Evolutionary conservation across 306 rosid species (phyloP), one percentile per base, ranked within the genome.

Genomic region (Citrullus mucosospermus): DNA sequence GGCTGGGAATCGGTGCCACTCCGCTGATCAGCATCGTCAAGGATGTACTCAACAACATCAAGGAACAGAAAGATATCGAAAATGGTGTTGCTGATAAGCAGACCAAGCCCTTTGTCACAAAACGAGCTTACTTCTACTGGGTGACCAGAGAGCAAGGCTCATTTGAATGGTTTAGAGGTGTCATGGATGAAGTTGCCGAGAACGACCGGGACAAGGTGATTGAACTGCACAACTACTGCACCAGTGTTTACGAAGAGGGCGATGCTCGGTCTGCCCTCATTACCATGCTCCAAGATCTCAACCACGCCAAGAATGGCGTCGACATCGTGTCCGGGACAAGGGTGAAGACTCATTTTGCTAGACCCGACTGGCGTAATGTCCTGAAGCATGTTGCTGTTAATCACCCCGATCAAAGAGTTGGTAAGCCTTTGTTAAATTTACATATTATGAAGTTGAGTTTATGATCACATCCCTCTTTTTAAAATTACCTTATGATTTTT

Each of bases 61-160:
- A 90, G 80, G 88, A 88, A 22, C 91, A 82, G 15, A 73, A 90
- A 46, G 96, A 87, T 30, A 13, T 83, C 17, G 93, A 90, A 79
- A 86, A 87, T 61, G 96, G 89, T 18, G 44, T 8, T 6, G 32
- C 44, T 11, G 88, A 88, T 53, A 85, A 77, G 79, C 81, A 88
- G 0, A 4, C 87, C 58, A 90, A 83, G 39, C 84, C 89, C 22
- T 92, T 93, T 25, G 94, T 87, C 16, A 90, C 96, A 10, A 87
- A 84, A n/a, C 75, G 94, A 22, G 98, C 91, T 18, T 92, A 93
- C 78, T 93, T 93, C 80, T 93, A 93, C 46, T 92, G 98, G 98
- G 93, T 93, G 4, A 93, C 98, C 6, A 85, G 98, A 1, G 98
- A 93, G 80, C 97, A 93, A 75, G 97, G 98, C 44, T 93, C 92